A percentile compares a stretch with the other conserved stretches of the same genome.
phyloP scores from a whole-genome alignment of 257 asterid species.

The Nicotiana obtusifolia region DNA sequence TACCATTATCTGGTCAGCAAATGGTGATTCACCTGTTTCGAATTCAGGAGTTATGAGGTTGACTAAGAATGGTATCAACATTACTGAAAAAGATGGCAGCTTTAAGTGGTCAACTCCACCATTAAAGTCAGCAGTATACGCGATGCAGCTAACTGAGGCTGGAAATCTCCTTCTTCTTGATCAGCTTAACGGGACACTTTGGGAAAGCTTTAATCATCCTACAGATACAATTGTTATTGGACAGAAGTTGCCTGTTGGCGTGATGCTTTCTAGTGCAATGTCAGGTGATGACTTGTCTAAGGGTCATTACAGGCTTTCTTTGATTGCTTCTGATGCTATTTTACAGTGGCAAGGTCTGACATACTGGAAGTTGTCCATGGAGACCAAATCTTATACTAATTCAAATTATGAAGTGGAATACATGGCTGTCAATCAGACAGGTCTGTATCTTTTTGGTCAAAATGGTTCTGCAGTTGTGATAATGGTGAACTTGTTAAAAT shows the following conservation, averaged over 20 bases:
- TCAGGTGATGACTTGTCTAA: conserved; percentile 36
- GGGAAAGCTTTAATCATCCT: conserved; percentile 69
- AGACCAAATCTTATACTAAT: conserved; percentile 28
- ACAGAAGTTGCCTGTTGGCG: conserved; percentile 32
- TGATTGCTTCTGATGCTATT: conserved; percentile 41
- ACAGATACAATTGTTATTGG: conserved; percentile 66
- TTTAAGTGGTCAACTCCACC: conserved; percentile 56
- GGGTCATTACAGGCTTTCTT: conserved; percentile 40
- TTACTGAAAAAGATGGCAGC: conserved; percentile 31
- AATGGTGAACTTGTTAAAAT: conserved; percentile 28
- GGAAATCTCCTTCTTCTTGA: conserved; percentile 66
- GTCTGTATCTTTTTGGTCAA: conserved; percentile 43
- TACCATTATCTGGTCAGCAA: conserved; percentile 66
- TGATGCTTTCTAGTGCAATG: conserved; percentile 28
- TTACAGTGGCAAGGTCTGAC: conserved; percentile 42
- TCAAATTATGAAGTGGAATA: conserved; percentile 29
- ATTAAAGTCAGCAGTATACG: conserved; percentile 20
- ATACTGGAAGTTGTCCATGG: conserved; percentile 74
- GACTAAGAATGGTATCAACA: conserved; percentile 33
- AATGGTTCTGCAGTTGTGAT: conserved; percentile 40
- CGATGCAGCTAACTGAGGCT: conserved; percentile 36
- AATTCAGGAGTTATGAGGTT: conserved; percentile 35
- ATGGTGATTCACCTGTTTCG: conserved; percentile 48
- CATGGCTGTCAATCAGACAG: conserved; percentile 38
- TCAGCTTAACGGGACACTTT: conserved; percentile 34